Percentiles rank a stretch among this genome's conserved stretches.
Conservation (phyloP, 2,329 filamentous ascomycete species). For the Alternaria triticina region DNA sequence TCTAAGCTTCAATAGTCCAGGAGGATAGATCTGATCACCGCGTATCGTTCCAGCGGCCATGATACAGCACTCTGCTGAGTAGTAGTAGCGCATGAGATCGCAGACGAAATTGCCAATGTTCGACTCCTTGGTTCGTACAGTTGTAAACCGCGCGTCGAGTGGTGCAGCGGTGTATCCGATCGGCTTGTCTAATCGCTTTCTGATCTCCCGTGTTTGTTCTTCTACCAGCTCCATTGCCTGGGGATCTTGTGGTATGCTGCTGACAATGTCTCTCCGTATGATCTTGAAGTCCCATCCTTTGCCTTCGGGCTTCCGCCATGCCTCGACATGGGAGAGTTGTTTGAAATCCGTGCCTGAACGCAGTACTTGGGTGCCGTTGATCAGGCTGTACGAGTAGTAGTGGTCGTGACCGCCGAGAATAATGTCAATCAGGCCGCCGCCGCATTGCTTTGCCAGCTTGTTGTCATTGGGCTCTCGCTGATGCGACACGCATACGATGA, state of each 20-base stretch:
- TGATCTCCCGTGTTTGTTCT: conserved; percentile 74
- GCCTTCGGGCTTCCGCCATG: conserved; percentile 62
- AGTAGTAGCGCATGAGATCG: conserved; percentile 86
- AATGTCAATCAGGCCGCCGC: conserved; percentile 78
- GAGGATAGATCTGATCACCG: conserved; percentile 86
- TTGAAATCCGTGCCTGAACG: conserved; percentile 91
- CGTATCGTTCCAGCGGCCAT: conserved; percentile 88
- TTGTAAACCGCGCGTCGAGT: conserved; percentile 85
- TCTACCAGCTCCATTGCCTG: conserved; percentile 68
- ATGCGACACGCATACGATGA: conserved; percentile 83
- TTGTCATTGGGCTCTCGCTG: conserved; percentile 89
- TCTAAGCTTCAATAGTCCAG: conserved; percentile 76
- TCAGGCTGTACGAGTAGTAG: conserved; percentile 77
- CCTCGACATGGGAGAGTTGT: conserved; percentile 87
- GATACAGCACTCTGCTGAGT: conserved; percentile 78
- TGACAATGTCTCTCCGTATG: conserved; percentile 73
- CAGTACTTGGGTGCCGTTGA: conserved; percentile 84
- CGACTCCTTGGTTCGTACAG: conserved; percentile 76
- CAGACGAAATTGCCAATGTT: conserved; percentile 92
- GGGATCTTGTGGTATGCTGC: conserved; percentile 68
- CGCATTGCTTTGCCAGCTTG: conserved; percentile 76
- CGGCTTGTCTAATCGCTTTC: conserved; percentile 78
- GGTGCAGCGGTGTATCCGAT: conserved; percentile 80
- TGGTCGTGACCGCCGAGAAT: conserved; percentile 91
- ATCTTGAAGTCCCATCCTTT: conserved; percentile 81